A percentile compares a stretch with the other conserved stretches of the same genome.
Conservation (phyloP, 2,329 filamentous ascomycete genomes). For the Talaromyces sp. region DNA sequence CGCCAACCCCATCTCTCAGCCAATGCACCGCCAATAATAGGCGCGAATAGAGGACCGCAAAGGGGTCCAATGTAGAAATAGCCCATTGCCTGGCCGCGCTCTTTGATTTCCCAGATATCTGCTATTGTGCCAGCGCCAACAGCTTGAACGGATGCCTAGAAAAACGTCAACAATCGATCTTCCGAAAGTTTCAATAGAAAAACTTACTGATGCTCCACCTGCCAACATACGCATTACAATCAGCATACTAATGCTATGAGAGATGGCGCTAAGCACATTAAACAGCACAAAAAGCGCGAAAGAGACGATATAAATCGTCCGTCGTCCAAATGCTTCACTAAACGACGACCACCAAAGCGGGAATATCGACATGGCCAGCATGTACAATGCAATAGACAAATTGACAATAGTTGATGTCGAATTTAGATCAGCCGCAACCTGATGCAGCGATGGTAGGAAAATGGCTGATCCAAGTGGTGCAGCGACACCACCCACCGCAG, state of each 20-base stretch:
- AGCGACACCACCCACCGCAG: slow-evolving; percentile 72
- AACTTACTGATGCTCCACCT: slow-evolving; percentile 63
- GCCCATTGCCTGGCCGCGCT: slow-evolving; percentile 77
- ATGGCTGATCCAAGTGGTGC: slow-evolving; percentile 83
- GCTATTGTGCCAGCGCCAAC: slow-evolving; percentile 81
- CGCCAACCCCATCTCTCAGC: slow-evolving; percentile 69
- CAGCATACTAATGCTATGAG: slow-evolving; percentile 70
- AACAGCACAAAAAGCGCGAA: slow-evolving; percentile 72
- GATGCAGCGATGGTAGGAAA: slow-evolving; percentile 70
- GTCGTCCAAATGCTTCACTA: slow-evolving; percentile 67
- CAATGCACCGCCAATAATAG: slow-evolving; percentile 74
- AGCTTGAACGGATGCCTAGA: slow-evolving; percentile 69
- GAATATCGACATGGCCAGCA: slow-evolving; percentile 80
- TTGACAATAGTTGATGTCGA: slow-evolving; percentile 68
- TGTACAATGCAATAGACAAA: slow-evolving; percentile 73
- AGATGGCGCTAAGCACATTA: slow-evolving; percentile 67
- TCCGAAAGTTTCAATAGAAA: not conserved
- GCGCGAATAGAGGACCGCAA: slow-evolving; percentile 70
- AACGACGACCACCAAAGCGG: slow-evolving; percentile 86
- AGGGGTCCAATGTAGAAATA: slow-evolving; percentile 79
- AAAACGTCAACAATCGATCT: not conserved
- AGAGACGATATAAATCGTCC: slow-evolving; percentile 74
- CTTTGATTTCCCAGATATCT: slow-evolving; percentile 72
- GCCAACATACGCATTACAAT: slow-evolving; percentile 71
- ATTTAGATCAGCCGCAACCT: slow-evolving; percentile 63